Base-by-base conservation (phyloP, 257 asterid species). In the Fraxinus americana region DNA sequence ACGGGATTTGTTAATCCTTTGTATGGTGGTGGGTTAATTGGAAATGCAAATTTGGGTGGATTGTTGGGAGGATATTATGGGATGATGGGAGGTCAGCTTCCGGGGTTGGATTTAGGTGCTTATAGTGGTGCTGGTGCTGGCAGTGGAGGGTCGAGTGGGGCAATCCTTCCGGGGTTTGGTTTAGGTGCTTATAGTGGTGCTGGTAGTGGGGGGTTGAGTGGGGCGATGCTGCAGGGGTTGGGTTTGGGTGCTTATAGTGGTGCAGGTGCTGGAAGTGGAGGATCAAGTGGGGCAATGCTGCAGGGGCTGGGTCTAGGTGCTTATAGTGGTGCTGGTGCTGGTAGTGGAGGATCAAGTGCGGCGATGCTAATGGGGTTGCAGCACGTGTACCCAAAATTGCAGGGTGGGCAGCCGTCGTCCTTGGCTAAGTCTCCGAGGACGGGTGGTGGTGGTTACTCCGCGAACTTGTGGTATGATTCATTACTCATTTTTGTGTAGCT, bases 61-160 rank as follows among this genome's bases (percentile, higher is more conserved):
- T 71, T 86, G 74, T 86, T 89, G 88, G 88, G 92, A 50, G 87
- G 92, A 41, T 89, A 87, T 84, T 85, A 89, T 81, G 91, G 92
- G 71, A 82, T 86, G 82, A 72, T 85, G 79, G 96, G 90, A 29
- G 85, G 82, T n/a, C 85, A 79, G 23, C 21, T 77, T 21, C 84
- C 54, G 66, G 84, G 86, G 4, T 54, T 82, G 77, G 91, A 88
- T 23, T 85, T 86, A 57, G 87, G 90, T 4, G 86, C 83, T 12
- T 89, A 82, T 54, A 85, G 86, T 72, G 84, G 69, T 65, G 36
- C 79, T 29, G 81, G 83, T 23, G 30, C 21, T n/a, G 76, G 77
- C 41, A 76, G 82, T 70, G 89, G 84, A 57, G 89, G 86, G 72
- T 67, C 83, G 67, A 82, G 76, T 77, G 87, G 79, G 80, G 82